These are phyloP conservation scores for Aeschynomene evenia DNA, from an alignment of 306 rosid genomes.

Conservation along the genomic window DNA sequence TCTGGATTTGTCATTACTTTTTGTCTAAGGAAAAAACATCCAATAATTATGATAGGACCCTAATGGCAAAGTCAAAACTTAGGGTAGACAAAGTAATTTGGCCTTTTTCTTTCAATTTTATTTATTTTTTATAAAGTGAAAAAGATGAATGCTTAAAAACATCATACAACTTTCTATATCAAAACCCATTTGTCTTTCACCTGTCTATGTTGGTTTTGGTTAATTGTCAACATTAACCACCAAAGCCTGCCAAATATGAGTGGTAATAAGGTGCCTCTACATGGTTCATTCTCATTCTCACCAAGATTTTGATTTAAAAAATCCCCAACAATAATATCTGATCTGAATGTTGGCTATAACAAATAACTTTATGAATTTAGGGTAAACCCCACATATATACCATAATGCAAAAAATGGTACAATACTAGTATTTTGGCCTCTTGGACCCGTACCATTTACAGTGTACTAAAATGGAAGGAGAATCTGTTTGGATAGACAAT, in stretches of 20 bases:
- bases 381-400: neutral
- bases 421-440: neutral
- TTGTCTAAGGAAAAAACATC: conserved; percentile 46
- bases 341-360: neutral
- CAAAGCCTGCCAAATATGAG: conserved; percentile 35
- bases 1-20: conserved; percentile 44
- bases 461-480: conserved; percentile 14
- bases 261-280: neutral
- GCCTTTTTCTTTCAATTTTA: no score
- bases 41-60: conserved; percentile 44
- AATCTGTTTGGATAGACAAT: neutral
- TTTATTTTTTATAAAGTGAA: no score
- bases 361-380: neutral
- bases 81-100: conserved; percentile 39
- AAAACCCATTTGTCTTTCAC: conserved; percentile 33
- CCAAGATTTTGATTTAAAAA: neutral
- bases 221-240: conserved; percentile 40
- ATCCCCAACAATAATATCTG: neutral
- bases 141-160: conserved; percentile 37
- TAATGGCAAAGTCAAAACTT: conserved; percentile 45
- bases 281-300: conserved; percentile 4
- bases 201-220: conserved; percentile 25
- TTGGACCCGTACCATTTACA: neutral
- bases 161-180: conserved; percentile 15
- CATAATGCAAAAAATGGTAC: conserved; percentile 3